Conservation (phyloP, 352 stramenopile genomes). For the Phytopythium helicoides region DNA sequence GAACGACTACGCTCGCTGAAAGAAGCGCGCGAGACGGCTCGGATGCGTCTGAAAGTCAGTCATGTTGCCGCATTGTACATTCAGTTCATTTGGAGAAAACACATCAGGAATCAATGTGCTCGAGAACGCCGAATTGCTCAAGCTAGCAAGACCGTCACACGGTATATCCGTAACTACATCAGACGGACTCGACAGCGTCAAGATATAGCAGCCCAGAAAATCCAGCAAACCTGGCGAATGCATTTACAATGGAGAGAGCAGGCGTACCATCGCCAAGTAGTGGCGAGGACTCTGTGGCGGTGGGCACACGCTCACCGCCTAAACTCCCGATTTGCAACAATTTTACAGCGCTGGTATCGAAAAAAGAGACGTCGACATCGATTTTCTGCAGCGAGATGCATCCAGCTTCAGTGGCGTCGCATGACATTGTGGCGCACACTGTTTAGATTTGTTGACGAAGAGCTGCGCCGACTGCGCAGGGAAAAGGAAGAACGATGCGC, state of each 20-base stretch:
- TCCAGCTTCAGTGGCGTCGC: slow-evolving; percentile 52
- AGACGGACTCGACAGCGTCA: slow-evolving; percentile 11
- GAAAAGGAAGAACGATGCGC: slow-evolving; percentile 30
- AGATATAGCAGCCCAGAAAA: slow-evolving; percentile 20
- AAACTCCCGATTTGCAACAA: not conserved
- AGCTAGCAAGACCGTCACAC: slow-evolving; percentile 28
- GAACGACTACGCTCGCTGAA: slow-evolving; percentile 26
- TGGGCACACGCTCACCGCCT: slow-evolving; percentile 8
- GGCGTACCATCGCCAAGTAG: not conserved
- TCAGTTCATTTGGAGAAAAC: slow-evolving; percentile 56
- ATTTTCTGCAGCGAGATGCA: slow-evolving; percentile 8
- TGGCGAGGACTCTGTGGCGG: slow-evolving; percentile 3
- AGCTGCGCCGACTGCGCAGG: slow-evolving; percentile 25
- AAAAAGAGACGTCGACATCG: slow-evolving; percentile 3
- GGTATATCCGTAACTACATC: slow-evolving; percentile 24
- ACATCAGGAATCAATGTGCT: slow-evolving; percentile 11
- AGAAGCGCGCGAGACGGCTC: slow-evolving; percentile 48
- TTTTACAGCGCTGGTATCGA: slow-evolving; percentile 36
- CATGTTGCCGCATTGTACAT: slow-evolving; percentile 69
- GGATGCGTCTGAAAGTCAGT: slow-evolving; percentile 58
- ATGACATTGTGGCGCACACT: slow-evolving; percentile 36
- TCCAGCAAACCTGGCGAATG: slow-evolving; percentile 35
- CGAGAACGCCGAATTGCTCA: slow-evolving; percentile 9
- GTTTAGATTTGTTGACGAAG: slow-evolving; percentile 18
- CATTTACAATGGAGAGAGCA: not conserved